phyloP scores from a whole-genome alignment of 75 land plant genomes.

The Adiantum capillusveneris region DNA sequence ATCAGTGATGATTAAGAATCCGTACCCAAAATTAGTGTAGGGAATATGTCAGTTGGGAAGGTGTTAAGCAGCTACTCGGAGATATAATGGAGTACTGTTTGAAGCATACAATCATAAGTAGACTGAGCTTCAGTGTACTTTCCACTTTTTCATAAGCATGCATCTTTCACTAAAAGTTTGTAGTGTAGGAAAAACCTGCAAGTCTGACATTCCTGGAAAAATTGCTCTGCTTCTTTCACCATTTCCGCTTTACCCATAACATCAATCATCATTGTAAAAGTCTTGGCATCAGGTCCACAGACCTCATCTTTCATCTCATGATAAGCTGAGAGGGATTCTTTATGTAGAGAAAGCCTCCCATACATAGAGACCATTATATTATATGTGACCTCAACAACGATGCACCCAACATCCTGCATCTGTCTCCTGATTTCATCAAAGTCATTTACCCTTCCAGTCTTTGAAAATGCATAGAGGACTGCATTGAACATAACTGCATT shows the following conservation, averaged over 20 bases:
- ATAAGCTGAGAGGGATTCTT: constrained; percentile 49
- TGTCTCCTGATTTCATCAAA: constrained; percentile 38
- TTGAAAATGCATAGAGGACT: constrained; percentile 71
- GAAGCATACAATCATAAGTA: constrained; percentile 51
- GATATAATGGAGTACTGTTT: constrained; percentile 51
- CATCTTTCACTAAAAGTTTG: constrained; percentile 69
- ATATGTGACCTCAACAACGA: constrained; percentile 59
- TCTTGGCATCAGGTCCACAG: constrained; percentile 65
- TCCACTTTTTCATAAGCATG: constrained; percentile 88
- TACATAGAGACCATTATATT: constrained; percentile 72
- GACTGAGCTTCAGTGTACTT: constrained; percentile 54
- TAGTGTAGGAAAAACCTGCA: constrained; percentile 54
- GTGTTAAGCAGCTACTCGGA: too few relatives aligned
- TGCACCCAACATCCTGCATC: constrained; percentile 55
- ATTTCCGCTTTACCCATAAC: constrained; percentile 62
- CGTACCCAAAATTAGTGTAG: too few relatives aligned
- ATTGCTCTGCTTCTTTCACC: constrained; percentile 47
- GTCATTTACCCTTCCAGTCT: constrained; percentile 46
- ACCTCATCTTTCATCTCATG: constrained; percentile 64
- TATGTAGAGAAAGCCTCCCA: constrained; percentile 65
- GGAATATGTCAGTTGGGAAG: too few relatives aligned
- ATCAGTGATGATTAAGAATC: too few relatives aligned
- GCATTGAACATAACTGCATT: constrained; percentile 88
- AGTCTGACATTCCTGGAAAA: constrained; percentile 68
- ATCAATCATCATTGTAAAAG: constrained; percentile 77